A percentile compares a stretch with the other conserved stretches of the same genome.
Conservation (phyloP, 2,329 filamentous ascomycete genomes). For the Berkeleyomyces basicola region DNA sequence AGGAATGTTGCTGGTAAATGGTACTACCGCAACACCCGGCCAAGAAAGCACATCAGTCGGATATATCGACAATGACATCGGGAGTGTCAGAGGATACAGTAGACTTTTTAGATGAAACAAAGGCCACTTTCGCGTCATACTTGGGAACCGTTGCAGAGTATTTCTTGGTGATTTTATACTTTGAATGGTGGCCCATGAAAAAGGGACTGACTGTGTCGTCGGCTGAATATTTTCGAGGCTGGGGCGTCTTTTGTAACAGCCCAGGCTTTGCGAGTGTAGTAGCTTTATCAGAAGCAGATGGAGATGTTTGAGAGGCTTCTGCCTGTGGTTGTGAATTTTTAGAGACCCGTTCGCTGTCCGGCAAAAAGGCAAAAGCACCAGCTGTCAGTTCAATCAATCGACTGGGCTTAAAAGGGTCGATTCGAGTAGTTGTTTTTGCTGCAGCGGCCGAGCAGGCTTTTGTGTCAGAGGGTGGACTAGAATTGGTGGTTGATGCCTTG, state of each 20-base stretch:
- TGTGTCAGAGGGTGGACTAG: background rate
- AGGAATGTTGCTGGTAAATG: background rate
- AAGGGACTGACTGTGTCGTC: background rate
- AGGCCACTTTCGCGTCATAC: background rate
- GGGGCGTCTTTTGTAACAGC: background rate
- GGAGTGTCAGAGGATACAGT: background rate
- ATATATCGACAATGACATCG: background rate
- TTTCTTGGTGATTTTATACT: background rate
- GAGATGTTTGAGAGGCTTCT: background rate
- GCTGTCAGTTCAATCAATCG: no score
- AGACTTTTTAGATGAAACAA: background rate
- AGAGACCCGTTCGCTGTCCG: background rate
- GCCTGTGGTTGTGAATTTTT: background rate
- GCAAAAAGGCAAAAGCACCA: background rate
- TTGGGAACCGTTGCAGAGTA: background rate
- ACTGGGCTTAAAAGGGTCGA: background rate
- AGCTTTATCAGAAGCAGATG: background rate
- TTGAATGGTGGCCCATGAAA: background rate
- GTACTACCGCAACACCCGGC: background rate
- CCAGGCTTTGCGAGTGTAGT: background rate
- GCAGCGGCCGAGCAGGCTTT: background rate
- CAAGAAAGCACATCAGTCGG: background rate
- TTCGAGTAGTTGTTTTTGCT: background rate
- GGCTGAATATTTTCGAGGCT: background rate
- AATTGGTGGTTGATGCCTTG: background rate